A percentile compares a stretch with the other conserved stretches of the same genome.
Evolutionary conservation across 371 early-diverging fungal genomes (phyloP).

Genomic region (Mortierella polycephala): DNA sequence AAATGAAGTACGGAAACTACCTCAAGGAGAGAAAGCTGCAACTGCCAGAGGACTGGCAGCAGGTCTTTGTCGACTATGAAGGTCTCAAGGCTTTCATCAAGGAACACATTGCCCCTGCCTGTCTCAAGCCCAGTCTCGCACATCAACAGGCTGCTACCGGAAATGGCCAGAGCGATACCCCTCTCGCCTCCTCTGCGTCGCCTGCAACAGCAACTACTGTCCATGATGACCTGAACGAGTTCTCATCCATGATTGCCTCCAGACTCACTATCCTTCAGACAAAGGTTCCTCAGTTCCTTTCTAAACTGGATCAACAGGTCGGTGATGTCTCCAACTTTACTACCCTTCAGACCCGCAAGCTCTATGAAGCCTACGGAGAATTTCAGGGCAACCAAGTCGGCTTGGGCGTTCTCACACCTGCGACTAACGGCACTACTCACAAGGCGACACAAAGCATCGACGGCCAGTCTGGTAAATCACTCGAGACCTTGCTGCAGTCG

Average conservation of each 20-base stretch:
- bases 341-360: conserved; percentile 33
- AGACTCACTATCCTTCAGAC: conserved; percentile 50
- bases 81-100: conserved; percentile 74
- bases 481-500: conserved; percentile 55
- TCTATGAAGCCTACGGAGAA: conserved; percentile 52
- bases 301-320: conserved; percentile 69
- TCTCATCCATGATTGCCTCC: conserved; percentile 44
- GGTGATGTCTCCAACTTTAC: conserved; percentile 61
- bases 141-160: conserved; percentile 21
- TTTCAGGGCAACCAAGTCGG: conserved; percentile 56
- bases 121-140: conserved; percentile 53
- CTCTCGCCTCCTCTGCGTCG: conserved; percentile 4
- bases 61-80: conserved; percentile 71
- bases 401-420: conserved; percentile 25
- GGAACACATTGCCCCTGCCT: conserved; percentile 59
- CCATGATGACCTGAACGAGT: conserved; percentile 35
- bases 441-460: conserved; percentile 13
- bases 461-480: conserved; percentile 19
- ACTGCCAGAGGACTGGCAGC: conserved; percentile 69
- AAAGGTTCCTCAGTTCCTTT: conserved; percentile 64
- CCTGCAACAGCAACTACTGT: conserved; percentile 21
- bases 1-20: conserved; percentile 84
- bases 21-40: conserved; percentile 69
- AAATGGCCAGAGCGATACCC: not conserved
- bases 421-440: conserved; percentile 1